Conservation (phyloP, 192 early-diverging fungal genomes). For the Backusella morwellensis region DNA sequence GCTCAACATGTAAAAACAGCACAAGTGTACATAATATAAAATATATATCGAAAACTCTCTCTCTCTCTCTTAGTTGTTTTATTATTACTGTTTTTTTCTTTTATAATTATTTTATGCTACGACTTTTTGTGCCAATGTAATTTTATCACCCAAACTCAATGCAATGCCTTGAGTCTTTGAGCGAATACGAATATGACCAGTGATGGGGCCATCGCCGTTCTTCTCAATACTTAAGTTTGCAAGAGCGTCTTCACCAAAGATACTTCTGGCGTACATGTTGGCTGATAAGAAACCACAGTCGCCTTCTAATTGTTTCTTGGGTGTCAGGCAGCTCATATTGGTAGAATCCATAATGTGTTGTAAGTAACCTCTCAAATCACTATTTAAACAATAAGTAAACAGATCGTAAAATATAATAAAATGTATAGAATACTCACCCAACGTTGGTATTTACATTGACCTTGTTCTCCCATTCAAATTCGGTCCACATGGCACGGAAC, state of each 20-base stretch:
- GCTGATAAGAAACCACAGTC: conserved; percentile 98
- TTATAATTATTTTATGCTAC: conserved; percentile 12
- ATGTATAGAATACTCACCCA: conserved; percentile 49
- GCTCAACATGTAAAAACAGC: not conserved
- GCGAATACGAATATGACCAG: conserved; percentile 96
- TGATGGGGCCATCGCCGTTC: conserved; percentile 71
- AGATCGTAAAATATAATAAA: not conserved
- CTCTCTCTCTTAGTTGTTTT: not conserved
- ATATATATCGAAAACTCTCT: not conserved
- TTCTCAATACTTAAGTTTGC: conserved; percentile 96
- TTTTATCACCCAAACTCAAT: conserved; percentile 71
- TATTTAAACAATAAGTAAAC: conserved; percentile 19
- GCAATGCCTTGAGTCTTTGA: conserved; percentile 99
- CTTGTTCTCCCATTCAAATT: conserved; percentile 99
- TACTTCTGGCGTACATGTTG: conserved; percentile 93
- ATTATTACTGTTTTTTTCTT: conserved; percentile 16
- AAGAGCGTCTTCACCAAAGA: conserved; percentile 98
- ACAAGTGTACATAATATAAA: not conserved
- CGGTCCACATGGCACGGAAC: conserved; percentile 98
- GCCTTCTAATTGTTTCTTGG: conserved; percentile 85
- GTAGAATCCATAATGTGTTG: conserved; percentile 94
- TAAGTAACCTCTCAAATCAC: conserved; percentile 85
- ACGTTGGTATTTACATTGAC: conserved; percentile 95
- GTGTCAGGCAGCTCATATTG: conserved; percentile 98
- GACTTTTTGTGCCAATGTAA: conserved; percentile 23